These are phyloP conservation scores for Graphium sp. DNA, from an alignment of 2,329 filamentous ascomycete species.

Conservation along the genomic window DNA sequence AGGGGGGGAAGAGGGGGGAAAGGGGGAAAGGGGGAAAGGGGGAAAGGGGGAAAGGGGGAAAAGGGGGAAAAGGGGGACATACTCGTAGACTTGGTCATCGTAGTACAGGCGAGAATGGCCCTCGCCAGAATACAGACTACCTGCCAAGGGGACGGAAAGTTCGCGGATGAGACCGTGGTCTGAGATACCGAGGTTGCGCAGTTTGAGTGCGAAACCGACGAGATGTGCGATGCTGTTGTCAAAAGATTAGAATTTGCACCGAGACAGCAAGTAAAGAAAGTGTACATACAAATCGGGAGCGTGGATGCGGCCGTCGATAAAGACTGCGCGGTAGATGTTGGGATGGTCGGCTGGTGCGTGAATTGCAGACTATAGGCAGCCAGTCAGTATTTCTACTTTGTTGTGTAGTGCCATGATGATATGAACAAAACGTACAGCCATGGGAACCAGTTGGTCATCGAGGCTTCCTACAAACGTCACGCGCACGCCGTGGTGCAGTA, in stretches of 20 bases:
- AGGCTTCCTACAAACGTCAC: slow-evolving; percentile 87
- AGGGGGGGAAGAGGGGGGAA: background rate
- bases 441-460: slow-evolving; percentile 86
- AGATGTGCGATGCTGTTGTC: slow-evolving; percentile 57
- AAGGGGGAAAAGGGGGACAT: background rate
- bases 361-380: slow-evolving; percentile 50
- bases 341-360: slow-evolving; percentile 78
- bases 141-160: slow-evolving; percentile 72
- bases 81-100: slow-evolving; percentile 67
- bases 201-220: slow-evolving; percentile 80
- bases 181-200: slow-evolving; percentile 81
- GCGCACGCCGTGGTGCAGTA: slow-evolving; percentile 62
- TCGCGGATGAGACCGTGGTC: slow-evolving; percentile 91
- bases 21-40: slow-evolving; percentile 6
- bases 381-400: slow-evolving; percentile 8
- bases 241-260: background rate
- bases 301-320: slow-evolving; percentile 84
- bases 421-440: slow-evolving; percentile 57
- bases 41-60: background rate
- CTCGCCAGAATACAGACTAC: slow-evolving; percentile 79
- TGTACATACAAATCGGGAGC: slow-evolving; percentile 63
- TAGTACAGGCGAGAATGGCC: slow-evolving; percentile 91
- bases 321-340: slow-evolving; percentile 89
- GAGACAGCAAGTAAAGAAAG: background rate
- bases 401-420: slow-evolving; percentile 1